Percentiles rank a stretch among this genome's conserved stretches.
Conservation (phyloP, 331 rosid species). For the Pyrus hybrid region DNA sequence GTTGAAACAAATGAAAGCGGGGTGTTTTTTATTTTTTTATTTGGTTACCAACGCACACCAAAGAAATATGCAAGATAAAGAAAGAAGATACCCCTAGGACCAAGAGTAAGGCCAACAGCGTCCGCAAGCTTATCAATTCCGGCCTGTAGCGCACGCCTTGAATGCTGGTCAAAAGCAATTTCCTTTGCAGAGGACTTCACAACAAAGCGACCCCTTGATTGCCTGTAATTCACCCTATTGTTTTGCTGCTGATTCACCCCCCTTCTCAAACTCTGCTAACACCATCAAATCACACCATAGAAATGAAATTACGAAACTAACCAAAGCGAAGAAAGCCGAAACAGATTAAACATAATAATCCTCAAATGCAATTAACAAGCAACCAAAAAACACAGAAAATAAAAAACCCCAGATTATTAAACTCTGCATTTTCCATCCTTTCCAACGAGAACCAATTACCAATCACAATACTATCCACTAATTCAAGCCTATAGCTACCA, state of each 20-base stretch:
- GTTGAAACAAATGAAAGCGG: background rate
- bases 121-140: constrained; percentile 97
- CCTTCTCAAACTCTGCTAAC: background rate
- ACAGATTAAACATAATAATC: background rate
- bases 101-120: constrained; percentile 95
- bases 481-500: background rate
- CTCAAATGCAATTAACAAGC: background rate
- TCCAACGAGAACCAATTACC: background rate
- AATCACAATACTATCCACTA: background rate
- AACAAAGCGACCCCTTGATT: constrained; percentile 40
- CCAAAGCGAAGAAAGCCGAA: background rate
- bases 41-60: background rate
- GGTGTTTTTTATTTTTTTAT: no score
- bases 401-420: background rate
- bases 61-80: background rate
- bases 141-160: constrained; percentile 71
- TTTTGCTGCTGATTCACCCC: constrained; percentile 21
- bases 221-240: constrained; percentile 55
- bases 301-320: background rate
- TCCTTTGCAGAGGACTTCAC: constrained; percentile 76
- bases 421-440: background rate
- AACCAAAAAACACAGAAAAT: background rate
- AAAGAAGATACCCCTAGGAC: constrained; percentile 71
- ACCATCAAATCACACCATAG: background rate
- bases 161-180: constrained; percentile 79